These are phyloP conservation scores for Erucastrum elatum DNA, from an alignment of 345 rosid genomes.

Conservation along the genomic window DNA sequence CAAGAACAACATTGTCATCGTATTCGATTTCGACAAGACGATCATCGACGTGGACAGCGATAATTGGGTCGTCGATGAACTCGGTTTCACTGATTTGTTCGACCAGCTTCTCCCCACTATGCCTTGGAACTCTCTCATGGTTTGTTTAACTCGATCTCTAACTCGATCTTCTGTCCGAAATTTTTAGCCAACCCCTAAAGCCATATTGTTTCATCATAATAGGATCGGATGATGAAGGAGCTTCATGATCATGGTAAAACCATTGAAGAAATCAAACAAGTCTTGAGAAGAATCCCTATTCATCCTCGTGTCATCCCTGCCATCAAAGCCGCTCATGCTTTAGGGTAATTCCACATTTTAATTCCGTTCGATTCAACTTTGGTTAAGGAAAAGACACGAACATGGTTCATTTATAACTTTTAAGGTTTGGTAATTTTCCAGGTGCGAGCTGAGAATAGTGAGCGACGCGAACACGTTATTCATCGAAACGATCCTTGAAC, in stretches of 20 bases:
- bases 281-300: constrained; percentile 52
- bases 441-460: constrained; percentile 81
- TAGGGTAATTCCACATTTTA: constrained; percentile 49
- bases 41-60: constrained; percentile 75
- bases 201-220: neutral
- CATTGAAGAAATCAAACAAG: constrained; percentile 60
- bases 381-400: neutral
- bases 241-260: constrained; percentile 59
- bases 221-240: constrained; percentile 84
- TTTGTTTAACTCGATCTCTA: constrained; percentile 23
- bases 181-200: neutral
- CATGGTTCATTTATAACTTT: neutral
- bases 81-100: constrained; percentile 66
- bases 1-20: constrained; percentile 39
- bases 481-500: constrained; percentile 68
- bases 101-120: constrained; percentile 68
- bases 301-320: constrained; percentile 72
- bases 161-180: neutral
- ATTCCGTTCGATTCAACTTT: neutral
- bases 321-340: constrained; percentile 70
- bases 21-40: constrained; percentile 81
- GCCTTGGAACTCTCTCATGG: constrained; percentile 89
- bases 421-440: constrained; percentile 26
- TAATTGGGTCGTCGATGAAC: constrained; percentile 67
- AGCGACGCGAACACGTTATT: constrained; percentile 80